Percentiles rank a stretch among this genome's conserved stretches.
Conservation (phyloP, 2,329 filamentous ascomycete genomes). For the Xylaria sp. region DNA sequence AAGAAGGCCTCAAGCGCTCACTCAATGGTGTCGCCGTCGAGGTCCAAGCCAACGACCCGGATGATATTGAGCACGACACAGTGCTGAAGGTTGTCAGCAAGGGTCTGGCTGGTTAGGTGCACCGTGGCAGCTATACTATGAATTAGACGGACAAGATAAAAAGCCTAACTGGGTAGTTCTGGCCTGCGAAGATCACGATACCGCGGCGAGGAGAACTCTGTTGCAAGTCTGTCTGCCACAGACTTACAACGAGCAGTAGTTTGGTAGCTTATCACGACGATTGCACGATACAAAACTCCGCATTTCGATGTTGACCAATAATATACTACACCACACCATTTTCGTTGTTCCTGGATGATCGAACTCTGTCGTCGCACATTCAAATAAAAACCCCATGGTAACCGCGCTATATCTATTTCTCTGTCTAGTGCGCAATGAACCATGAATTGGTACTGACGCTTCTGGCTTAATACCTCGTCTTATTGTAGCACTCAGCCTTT, state of each 20-base stretch:
- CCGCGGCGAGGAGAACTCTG: conserved; percentile 40
- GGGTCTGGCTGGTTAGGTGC: conserved; percentile 63
- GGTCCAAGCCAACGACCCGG: conserved; percentile 84
- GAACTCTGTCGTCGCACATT: conserved; percentile 45
- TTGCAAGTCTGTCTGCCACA: conserved; percentile 34
- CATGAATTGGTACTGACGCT: not conserved
- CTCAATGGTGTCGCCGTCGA: conserved; percentile 80
- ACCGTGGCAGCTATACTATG: conserved; percentile 12
- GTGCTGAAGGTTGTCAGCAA: conserved; percentile 75
- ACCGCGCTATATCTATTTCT: conserved; percentile 24
- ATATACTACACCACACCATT: conserved; percentile 49
- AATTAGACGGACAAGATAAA: conserved; percentile 33
- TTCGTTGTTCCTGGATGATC: conserved; percentile 47
- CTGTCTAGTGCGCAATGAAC: not conserved
- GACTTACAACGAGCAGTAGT: conserved; percentile 41
- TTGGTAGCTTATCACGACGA: conserved; percentile 46
- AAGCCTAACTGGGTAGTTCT: conserved; percentile 29
- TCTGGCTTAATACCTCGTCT: not conserved
- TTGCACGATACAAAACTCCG: conserved; percentile 49
- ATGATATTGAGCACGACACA: conserved; percentile 82
- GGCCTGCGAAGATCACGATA: conserved; percentile 45
- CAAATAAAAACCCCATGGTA: conserved; percentile 8
- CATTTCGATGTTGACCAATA: conserved; percentile 51
- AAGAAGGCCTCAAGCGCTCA: conserved; percentile 83
- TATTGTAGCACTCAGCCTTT: conserved; percentile 48